Evolutionary conservation across 768 basidiomycete genomes (phyloP).

Genomic region (Russula sp.): DNA sequence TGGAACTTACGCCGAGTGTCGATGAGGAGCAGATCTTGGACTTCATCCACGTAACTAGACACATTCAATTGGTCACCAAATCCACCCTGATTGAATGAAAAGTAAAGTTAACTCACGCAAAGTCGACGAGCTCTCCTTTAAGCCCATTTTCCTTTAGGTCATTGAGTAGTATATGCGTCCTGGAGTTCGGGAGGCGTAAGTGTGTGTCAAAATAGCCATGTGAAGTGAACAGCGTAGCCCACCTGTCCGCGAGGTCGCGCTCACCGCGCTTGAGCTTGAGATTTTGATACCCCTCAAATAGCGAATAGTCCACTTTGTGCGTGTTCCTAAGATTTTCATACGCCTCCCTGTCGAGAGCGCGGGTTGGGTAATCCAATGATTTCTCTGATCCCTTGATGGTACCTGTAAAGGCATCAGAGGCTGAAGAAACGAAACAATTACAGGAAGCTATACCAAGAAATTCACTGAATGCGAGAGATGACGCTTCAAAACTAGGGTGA

Average conservation of each 20-base stretch:
- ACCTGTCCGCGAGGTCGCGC: slow-evolving; percentile 62
- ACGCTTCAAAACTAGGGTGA: slow-evolving; percentile 41
- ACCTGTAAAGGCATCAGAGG: slow-evolving; percentile 36
- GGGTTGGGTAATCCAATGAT: slow-evolving; percentile 36
- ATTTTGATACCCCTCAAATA: slow-evolving; percentile 53
- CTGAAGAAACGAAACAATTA: not conserved
- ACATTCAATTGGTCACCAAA: not conserved
- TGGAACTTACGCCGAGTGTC: slow-evolving; percentile 52
- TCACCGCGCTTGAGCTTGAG: slow-evolving; percentile 45
- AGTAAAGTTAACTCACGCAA: slow-evolving; percentile 43
- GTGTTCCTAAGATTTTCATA: slow-evolving; percentile 7
- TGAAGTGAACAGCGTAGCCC: not conserved
- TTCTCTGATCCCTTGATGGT: slow-evolving; percentile 69
- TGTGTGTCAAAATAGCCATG: not conserved
- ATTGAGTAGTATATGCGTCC: slow-evolving; percentile 51
- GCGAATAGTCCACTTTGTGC: slow-evolving; percentile 14
- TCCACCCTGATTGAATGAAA: not conserved
- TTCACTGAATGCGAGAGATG: slow-evolving; percentile 61
- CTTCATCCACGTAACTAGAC: slow-evolving; percentile 67
- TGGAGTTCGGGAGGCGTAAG: slow-evolving; percentile 31
- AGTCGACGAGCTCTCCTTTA: slow-evolving; percentile 49
- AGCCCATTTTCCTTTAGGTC: slow-evolving; percentile 36
- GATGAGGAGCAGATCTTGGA: slow-evolving; percentile 67
- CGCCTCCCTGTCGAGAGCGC: slow-evolving; percentile 17
- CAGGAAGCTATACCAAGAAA: slow-evolving; percentile 48